Evolutionary conservation across 75 land plant species (phyloP).

Genomic region (Pinus tabuliformis): DNA sequence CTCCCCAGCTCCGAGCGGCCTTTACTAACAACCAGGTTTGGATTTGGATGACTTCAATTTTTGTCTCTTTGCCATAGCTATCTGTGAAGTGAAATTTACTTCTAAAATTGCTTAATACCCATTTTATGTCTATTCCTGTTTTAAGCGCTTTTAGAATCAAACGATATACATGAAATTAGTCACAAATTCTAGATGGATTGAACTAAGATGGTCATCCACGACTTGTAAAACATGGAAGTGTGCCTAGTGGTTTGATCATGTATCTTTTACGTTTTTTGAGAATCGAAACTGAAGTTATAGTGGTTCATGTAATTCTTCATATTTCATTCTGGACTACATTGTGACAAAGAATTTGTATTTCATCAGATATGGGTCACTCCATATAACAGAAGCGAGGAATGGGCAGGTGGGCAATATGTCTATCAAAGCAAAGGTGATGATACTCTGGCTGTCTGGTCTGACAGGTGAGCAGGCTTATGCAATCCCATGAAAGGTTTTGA

Average conservation of each 20-base stretch:
- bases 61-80: background rate
- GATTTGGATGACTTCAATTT: background rate
- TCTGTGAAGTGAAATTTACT: background rate
- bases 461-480: conserved; percentile 45
- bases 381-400: conserved; percentile 70
- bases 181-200: background rate
- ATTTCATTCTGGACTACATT: background rate
- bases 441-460: conserved; percentile 77
- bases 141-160: background rate
- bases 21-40: conserved; percentile 77
- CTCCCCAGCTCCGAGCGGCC: conserved; percentile 73
- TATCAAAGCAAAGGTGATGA: conserved; percentile 87
- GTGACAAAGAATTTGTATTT: background rate
- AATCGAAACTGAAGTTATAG: background rate
- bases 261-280: background rate
- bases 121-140: background rate
- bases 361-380: conserved; percentile 84
- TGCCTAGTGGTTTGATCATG: background rate
- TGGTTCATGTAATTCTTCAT: background rate
- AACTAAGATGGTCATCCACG: background rate
- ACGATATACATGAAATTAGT: background rate
- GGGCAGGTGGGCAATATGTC: conserved; percentile 73
- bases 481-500: background rate
- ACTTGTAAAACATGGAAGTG: background rate
- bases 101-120: background rate